A percentile compares a stretch with the other conserved stretches of the same genome.
phyloP scores from a whole-genome alignment of 176 grass and related monocot genomes.

The Otatea glauca region DNA sequence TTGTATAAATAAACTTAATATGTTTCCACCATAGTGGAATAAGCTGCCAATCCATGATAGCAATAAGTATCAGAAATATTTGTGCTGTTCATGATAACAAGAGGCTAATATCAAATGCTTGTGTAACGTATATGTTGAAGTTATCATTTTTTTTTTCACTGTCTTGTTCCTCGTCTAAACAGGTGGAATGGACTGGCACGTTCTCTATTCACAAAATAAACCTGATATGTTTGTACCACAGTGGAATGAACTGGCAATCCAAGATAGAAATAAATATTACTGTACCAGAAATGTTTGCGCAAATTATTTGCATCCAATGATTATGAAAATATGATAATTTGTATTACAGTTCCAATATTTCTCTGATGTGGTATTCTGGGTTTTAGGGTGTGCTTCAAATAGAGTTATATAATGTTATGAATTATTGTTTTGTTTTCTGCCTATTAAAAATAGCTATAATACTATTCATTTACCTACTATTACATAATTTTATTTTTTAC shows the following conservation, averaged over 20 bases:
- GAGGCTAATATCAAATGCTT: neutral
- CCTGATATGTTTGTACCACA: neutral
- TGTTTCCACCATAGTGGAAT: slow-evolving; percentile 20
- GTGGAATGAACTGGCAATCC: neutral
- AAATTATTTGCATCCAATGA: neutral
- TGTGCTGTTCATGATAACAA: slow-evolving; percentile 17
- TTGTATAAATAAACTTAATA: neutral
- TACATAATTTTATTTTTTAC: neutral
- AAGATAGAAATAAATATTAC: neutral
- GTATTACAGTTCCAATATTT: neutral
- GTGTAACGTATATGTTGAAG: neutral
- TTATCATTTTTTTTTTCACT: neutral
- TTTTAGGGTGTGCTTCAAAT: neutral
- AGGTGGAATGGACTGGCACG: too few species aligned
- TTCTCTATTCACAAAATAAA: neutral
- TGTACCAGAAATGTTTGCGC: neutral
- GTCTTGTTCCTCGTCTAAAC: too few species aligned
- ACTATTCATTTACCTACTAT: neutral
- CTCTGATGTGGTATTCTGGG: neutral
- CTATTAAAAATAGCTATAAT: neutral
- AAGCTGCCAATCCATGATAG: neutral
- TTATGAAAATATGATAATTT: neutral
- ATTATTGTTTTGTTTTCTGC: neutral
- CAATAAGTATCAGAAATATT: neutral
- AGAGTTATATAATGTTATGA: neutral